A percentile compares a stretch with the other conserved stretches of the same genome.
Evolutionary conservation across 768 basidiomycete genomes (phyloP).

Genomic region (Xerocomellus amylosporus): DNA sequence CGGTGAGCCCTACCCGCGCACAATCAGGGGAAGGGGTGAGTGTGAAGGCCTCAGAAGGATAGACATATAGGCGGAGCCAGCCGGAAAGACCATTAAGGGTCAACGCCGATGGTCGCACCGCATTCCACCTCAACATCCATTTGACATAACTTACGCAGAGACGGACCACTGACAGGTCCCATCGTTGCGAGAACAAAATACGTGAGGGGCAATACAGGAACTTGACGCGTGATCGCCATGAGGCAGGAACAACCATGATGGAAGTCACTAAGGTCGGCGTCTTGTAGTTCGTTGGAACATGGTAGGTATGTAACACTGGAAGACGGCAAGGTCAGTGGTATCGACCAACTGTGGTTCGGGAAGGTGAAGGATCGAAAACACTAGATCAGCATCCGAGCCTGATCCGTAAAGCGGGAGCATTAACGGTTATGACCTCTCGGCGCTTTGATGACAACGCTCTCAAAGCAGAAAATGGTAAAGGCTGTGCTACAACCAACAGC

Average conservation of each 20-base stretch:
- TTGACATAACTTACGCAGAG: too few relatives aligned
- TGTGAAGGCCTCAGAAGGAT: too few relatives aligned
- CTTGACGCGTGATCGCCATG: neutral
- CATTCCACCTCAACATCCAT: neutral
- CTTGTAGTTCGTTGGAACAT: neutral
- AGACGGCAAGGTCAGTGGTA: neutral
- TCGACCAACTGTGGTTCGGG: neutral
- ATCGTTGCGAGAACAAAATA: neutral
- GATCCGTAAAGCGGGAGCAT: neutral
- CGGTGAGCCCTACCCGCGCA: neutral
- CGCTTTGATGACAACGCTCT: too few relatives aligned
- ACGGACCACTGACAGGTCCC: too few relatives aligned
- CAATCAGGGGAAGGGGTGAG: neutral
- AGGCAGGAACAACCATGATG: neutral
- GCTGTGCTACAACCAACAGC: conserved; percentile 3
- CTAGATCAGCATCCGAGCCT: too few relatives aligned
- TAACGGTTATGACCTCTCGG: neutral
- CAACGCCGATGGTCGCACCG: neutral
- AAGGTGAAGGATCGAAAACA: neutral
- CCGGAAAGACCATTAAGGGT: neutral
- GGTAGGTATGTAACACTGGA: neutral
- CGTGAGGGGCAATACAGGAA: too few relatives aligned
- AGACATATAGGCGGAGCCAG: neutral
- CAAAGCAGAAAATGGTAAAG: neutral
- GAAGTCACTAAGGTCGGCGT: neutral